Conservation (phyloP, 2,329 filamentous ascomycete genomes). For the Arachnomyces sp. region DNA sequence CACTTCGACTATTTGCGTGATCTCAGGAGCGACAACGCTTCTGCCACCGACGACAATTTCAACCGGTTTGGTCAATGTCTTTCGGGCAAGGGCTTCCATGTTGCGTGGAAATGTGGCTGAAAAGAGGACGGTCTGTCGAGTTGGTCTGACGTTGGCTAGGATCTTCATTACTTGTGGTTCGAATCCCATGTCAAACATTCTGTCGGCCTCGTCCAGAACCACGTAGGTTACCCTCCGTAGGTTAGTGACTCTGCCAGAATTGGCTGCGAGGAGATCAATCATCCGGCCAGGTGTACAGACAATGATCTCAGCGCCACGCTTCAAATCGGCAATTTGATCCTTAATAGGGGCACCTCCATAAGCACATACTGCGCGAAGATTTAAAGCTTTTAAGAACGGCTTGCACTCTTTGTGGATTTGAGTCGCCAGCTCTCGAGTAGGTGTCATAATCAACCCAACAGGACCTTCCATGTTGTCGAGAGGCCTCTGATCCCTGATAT, state of each 20-base stretch:
- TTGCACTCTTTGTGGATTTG: slow-evolving; percentile 95
- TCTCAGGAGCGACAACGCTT: slow-evolving; percentile 60
- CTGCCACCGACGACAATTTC: slow-evolving; percentile 88
- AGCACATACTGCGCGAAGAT: slow-evolving; percentile 78
- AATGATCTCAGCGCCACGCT: slow-evolving; percentile 88
- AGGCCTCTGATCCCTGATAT: slow-evolving; percentile 86
- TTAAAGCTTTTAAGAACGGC: slow-evolving; percentile 80
- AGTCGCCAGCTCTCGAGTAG: slow-evolving; percentile 83
- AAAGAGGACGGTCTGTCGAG: slow-evolving; percentile 89
- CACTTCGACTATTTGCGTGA: slow-evolving; percentile 87
- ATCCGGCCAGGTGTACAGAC: slow-evolving; percentile 92
- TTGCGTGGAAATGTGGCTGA: slow-evolving; percentile 93
- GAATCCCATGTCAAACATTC: slow-evolving; percentile 99
- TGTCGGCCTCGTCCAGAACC: slow-evolving; percentile 92
- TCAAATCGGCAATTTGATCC: slow-evolving; percentile 93
- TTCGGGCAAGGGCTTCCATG: slow-evolving; percentile 83
- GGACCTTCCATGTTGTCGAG: slow-evolving; percentile 80
- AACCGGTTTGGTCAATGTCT: slow-evolving; percentile 73
- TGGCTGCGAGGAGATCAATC: slow-evolving; percentile 89
- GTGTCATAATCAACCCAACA: slow-evolving; percentile 81
- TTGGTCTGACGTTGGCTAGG: slow-evolving; percentile 79
- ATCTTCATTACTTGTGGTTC: slow-evolving; percentile 98
- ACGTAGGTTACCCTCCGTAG: slow-evolving; percentile 83
- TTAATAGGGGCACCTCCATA: slow-evolving; percentile 95
- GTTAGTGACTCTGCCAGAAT: slow-evolving; percentile 89